These are phyloP conservation scores for Phragmites australis DNA, from an alignment of 176 grass and related monocot genomes.

Conservation along the genomic window DNA sequence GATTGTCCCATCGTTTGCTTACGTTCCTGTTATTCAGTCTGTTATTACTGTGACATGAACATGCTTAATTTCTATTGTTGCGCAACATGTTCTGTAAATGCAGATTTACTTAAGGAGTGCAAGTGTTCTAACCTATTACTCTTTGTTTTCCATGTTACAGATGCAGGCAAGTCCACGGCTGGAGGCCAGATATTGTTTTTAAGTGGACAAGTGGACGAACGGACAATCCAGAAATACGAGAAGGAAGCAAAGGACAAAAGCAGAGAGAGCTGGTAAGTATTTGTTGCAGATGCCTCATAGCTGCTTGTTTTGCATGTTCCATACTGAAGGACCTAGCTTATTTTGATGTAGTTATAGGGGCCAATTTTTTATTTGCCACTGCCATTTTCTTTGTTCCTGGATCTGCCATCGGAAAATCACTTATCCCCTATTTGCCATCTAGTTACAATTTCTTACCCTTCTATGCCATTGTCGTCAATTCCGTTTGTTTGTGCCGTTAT, in stretches of 20 bases:
- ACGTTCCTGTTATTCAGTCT: not conserved
- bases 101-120: not conserved
- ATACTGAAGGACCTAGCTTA: not conserved
- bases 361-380: no score
- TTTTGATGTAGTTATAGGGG: not conserved
- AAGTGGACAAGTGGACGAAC: constrained; percentile 70
- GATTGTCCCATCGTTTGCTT: not conserved
- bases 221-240: constrained; percentile 80
- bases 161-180: constrained; percentile 73
- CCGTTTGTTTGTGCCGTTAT: no score
- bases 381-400: no score
- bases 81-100: not conserved
- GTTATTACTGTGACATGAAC: not conserved
- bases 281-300: not conserved
- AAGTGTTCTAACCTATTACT: not conserved
- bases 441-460: no score
- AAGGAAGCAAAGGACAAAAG: constrained; percentile 80
- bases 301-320: not conserved
- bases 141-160: constrained; percentile 38
- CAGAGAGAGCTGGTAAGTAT: constrained; percentile 63
- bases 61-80: constrained; percentile 10
- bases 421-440: no score
- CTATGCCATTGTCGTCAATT: no score
- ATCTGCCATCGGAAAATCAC: no score
- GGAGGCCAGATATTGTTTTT: constrained; percentile 76